phyloP scores from a whole-genome alignment of 2,329 filamentous ascomycete species.

The Chalaropsis ovoidea region DNA sequence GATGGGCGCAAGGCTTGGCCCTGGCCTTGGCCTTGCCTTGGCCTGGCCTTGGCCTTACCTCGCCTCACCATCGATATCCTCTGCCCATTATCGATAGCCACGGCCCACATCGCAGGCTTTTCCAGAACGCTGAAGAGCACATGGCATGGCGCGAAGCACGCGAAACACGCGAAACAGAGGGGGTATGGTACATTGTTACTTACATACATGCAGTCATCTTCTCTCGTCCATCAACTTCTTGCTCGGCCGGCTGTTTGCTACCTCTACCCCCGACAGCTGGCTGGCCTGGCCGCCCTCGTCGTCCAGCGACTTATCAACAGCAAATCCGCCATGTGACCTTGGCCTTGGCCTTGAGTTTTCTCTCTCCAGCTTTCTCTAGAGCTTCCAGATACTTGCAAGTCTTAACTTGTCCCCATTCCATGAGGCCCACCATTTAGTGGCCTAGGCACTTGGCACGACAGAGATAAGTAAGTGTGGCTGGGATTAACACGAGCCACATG shows the following conservation, averaged over 20 bases:
- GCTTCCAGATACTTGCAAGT: slow-evolving; percentile 3
- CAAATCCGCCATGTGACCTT: not conserved
- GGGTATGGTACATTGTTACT: no score
- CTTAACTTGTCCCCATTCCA: not conserved
- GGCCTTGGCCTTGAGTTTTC: no score
- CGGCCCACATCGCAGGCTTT: not conserved
- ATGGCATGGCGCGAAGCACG: no score
- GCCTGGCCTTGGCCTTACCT: no score
- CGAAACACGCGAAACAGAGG: not conserved
- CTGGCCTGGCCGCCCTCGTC: not conserved
- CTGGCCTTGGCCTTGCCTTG: not conserved
- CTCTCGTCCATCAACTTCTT: not conserved
- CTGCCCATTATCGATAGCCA: not conserved
- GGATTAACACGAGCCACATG: slow-evolving; percentile 1
- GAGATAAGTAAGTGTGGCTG: not conserved
- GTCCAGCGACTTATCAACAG: no score
- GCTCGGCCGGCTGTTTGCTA: not conserved
- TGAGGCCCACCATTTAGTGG: slow-evolving; percentile 7
- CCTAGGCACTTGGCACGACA: not conserved
- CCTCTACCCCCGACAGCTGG: not conserved
- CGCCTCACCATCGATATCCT: not conserved
- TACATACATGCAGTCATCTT: not conserved
- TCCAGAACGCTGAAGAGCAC: slow-evolving; percentile 2
- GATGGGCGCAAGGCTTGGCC: not conserved
- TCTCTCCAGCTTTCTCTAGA: not conserved